Conservation (phyloP, 2,329 filamentous ascomycete genomes). For the Fusarium caatingaense region DNA sequence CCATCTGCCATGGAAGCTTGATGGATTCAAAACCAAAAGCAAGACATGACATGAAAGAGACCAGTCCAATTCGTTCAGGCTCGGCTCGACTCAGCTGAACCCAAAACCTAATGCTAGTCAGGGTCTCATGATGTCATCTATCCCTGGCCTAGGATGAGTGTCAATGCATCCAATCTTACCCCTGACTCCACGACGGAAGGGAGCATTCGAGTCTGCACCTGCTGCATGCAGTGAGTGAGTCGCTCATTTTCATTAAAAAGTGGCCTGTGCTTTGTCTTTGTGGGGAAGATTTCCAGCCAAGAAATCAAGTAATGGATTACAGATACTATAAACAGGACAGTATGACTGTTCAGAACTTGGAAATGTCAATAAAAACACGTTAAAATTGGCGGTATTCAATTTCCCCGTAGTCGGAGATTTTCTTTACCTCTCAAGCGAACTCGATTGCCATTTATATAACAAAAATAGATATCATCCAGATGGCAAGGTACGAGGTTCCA, state of each 20-base stretch:
- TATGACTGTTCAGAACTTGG: slow-evolving; percentile 16
- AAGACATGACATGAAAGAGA: slow-evolving; percentile 9
- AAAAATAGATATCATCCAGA: neutral
- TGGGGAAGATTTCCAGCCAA: slow-evolving; percentile 35
- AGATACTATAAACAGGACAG: slow-evolving; percentile 4
- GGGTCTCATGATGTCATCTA: slow-evolving; percentile 46
- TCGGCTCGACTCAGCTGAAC: slow-evolving; percentile 28
- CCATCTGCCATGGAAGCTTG: slow-evolving; percentile 21
- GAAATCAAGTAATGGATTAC: slow-evolving; percentile 8
- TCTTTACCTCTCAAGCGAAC: neutral
- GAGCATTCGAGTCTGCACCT: slow-evolving; percentile 14
- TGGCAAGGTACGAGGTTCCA: neutral
- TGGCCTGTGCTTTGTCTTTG: slow-evolving; percentile 37
- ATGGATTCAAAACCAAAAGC: neutral
- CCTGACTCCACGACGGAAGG: slow-evolving; percentile 35
- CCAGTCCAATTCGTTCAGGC: neutral
- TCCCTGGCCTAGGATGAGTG: slow-evolving; percentile 1
- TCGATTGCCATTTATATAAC: neutral
- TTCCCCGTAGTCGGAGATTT: neutral
- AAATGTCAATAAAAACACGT: neutral
- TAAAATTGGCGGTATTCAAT: neutral
- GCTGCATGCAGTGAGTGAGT: slow-evolving; percentile 33
- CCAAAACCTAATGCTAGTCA: slow-evolving; percentile 27
- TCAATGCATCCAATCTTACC: slow-evolving; percentile 25
- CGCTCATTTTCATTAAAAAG: slow-evolving; percentile 22